Base-by-base conservation (phyloP, 2,329 filamentous ascomycete species). In the Pezicula radicicola region DNA sequence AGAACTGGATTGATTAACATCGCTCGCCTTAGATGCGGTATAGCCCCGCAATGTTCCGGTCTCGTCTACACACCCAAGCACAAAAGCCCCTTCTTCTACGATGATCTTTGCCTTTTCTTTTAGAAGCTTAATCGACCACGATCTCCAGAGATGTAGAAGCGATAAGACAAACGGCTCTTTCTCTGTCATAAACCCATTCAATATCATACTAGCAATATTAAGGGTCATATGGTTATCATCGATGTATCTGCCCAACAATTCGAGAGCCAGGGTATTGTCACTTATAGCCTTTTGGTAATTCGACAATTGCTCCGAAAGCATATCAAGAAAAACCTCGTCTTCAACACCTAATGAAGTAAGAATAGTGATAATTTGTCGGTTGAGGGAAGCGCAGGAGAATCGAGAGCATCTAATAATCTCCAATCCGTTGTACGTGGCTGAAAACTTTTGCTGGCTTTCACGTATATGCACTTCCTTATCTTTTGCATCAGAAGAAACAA, bases 51-150 rank as follows among this genome's bases (percentile, higher is more conserved):
- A 71, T 0, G 79, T 87, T 1, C 75, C 79, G 0, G 88, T 93
- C 69, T 99, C 94, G 59, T 99, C 94, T 6, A 93, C 83, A 55
- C 89, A 91, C 3, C 93, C 94, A 6, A 97, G 80, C 0, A 97
- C 77, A 64, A 95, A 96, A 1, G 91, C 92, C 1, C 93, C 91
- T 52, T 93, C 72, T 6, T 91, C 84, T 9, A 99, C 80, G 2
- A 84, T 78, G 41, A 99, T 90, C 27, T 88, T 87, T 0, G 93
- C 91, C 62, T 97, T 97, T 60, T 97, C 91, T 61, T 96, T 97
- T 16, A 99, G 78, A 12, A 88, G 80, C 64, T 96, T 96, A 59
- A 96, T 81, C 1, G 87, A 90, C 89, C 90, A 97, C 1, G 90
- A 83, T 56, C 88, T 80, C 93, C 94, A 99, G 0, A 97, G 76